Evolutionary conservation across 1,284 basidiomycete genomes (phyloP).

Genomic region (Blastosporella zonata): DNA sequence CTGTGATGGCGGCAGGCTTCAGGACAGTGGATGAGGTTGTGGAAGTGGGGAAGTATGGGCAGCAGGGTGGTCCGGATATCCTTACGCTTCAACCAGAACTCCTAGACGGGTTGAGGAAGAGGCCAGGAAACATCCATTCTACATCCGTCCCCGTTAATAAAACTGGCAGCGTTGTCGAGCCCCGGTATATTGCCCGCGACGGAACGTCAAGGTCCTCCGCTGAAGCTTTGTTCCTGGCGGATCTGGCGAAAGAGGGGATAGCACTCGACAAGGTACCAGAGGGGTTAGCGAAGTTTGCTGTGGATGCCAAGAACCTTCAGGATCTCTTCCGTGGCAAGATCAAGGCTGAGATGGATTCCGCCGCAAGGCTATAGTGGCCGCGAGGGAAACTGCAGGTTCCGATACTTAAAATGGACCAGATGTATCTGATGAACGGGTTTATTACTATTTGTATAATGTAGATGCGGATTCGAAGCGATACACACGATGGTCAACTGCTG

Average conservation of each 20-base stretch:
- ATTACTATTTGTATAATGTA: neutral
- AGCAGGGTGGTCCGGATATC: constrained; percentile 25
- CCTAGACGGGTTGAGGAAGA: constrained; percentile 23
- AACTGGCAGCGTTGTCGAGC: constrained; percentile 3
- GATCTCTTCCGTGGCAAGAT: constrained; percentile 19
- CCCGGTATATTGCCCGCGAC: constrained; percentile 17
- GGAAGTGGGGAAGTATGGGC: constrained; percentile 25
- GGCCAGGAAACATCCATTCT: neutral
- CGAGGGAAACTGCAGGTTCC: no score
- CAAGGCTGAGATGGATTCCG: constrained; percentile 4
- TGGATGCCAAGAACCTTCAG: constrained; percentile 28
- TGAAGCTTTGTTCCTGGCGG: constrained; percentile 19
- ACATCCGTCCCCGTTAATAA: neutral
- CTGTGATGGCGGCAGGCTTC: constrained; percentile 35
- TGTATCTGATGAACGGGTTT: neutral
- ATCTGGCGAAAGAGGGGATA: constrained; percentile 23
- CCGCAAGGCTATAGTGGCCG: constrained; percentile 2
- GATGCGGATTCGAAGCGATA: neutral
- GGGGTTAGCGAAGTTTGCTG: constrained; percentile 30
- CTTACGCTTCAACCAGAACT: constrained; percentile 32
- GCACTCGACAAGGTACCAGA: constrained; percentile 32
- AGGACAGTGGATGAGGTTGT: constrained; percentile 29
- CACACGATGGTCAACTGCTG: neutral
- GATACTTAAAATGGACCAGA: no score
- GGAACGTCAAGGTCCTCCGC: constrained; percentile 14